Conservation (phyloP, 371 early-diverging fungal genomes). For the Mucor irregularis region DNA sequence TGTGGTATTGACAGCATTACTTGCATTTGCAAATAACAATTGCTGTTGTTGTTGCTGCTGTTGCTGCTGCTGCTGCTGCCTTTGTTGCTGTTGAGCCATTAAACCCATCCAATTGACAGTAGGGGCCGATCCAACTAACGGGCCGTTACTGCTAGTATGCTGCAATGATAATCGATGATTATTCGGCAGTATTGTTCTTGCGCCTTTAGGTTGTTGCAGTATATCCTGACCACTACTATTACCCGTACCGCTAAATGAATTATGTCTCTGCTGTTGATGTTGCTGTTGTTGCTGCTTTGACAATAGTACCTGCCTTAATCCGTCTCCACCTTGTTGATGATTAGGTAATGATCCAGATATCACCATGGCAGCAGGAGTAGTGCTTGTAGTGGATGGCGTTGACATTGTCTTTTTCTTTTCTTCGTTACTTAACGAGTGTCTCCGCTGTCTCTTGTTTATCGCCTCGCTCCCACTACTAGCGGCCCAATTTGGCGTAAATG, state of each 20-base stretch:
- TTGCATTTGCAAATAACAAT: neutral
- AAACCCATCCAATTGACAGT: constrained; percentile 18
- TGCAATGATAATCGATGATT: constrained; percentile 1
- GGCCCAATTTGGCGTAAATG: constrained; percentile 2
- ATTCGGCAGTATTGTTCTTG: constrained; percentile 7
- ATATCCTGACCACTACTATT: neutral
- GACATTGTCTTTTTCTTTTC: neutral
- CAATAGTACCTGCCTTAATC: constrained; percentile 6
- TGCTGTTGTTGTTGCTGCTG: constrained; percentile 6
- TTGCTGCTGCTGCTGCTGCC: constrained; percentile 10
- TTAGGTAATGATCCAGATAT: constrained; percentile 9
- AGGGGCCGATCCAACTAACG: constrained; percentile 6
- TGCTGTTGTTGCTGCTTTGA: constrained; percentile 14
- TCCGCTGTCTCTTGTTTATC: constrained; percentile 17
- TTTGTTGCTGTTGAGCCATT: constrained; percentile 11
- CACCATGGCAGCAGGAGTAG: constrained; percentile 6
- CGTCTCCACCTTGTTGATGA: neutral
- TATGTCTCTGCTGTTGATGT: constrained; percentile 1
- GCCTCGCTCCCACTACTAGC: neutral
- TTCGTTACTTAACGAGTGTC: constrained; percentile 8
- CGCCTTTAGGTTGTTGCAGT: neutral
- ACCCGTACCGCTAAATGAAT: constrained; percentile 1
- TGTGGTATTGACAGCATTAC: no score
- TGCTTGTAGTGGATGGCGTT: neutral
- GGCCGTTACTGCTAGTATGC: no score